Evolutionary conservation across 192 early-diverging fungal species (phyloP).

Genomic region (Linnemannia zychae): DNA sequence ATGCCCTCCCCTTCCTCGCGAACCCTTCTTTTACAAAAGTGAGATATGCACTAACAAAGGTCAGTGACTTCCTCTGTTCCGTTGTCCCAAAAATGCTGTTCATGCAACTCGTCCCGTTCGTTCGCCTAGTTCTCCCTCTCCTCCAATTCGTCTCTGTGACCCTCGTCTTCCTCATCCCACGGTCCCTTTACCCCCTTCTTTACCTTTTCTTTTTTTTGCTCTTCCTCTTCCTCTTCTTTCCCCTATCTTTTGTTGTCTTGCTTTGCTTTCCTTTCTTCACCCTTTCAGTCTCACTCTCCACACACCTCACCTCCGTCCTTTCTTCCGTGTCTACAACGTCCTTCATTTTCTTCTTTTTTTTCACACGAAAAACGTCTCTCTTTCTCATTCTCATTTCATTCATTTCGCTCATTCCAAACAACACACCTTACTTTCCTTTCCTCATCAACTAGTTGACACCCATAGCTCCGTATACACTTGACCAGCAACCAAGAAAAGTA

Average conservation of each 20-base stretch:
- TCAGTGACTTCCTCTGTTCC: too few relatives aligned
- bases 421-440: not conserved
- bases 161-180: not conserved
- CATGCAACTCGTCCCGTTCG: conserved; percentile 3
- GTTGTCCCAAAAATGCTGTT: not conserved
- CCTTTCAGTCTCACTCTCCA: not conserved
- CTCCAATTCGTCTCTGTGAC: not conserved
- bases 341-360: conserved; percentile 7
- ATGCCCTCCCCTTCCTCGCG: too few relatives aligned
- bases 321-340: not conserved
- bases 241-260: not conserved
- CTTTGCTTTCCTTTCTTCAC: not conserved
- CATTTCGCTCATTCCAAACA: not conserved
- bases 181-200: not conserved
- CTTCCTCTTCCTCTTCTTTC: conserved; percentile 1
- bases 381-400: not conserved
- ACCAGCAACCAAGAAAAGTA: too few relatives aligned
- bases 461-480: too few relatives aligned
- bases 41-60: too few relatives aligned
- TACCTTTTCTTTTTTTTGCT: not conserved
- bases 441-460: not conserved
- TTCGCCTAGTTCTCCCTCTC: not conserved
- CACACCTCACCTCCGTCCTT: not conserved
- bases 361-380: not conserved
- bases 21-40: too few relatives aligned